phyloP scores from a whole-genome alignment of 805 yeast genomes.

The Candida yuanshanica region DNA sequence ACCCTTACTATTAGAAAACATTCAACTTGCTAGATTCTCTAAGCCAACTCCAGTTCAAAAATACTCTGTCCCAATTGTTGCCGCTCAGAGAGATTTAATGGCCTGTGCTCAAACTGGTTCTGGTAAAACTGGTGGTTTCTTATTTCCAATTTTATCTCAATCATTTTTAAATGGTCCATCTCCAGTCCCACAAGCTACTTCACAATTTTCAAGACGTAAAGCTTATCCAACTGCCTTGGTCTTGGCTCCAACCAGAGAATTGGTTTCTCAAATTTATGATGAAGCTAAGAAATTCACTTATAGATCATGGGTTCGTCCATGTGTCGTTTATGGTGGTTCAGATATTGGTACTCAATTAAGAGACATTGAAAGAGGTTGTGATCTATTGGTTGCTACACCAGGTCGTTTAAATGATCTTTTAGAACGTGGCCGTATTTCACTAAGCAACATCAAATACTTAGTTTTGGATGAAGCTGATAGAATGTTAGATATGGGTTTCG shows the following conservation, averaged over 20 bases:
- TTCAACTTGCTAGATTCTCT: slow-evolving; percentile 81
- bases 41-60: slow-evolving; percentile 97
- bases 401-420: slow-evolving; percentile 96
- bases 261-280: slow-evolving; percentile 93
- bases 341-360: slow-evolving; percentile 84
- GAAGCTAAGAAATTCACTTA: slow-evolving; percentile 94
- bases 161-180: slow-evolving; percentile 87
- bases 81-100: slow-evolving; percentile 87
- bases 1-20: slow-evolving; percentile 76
- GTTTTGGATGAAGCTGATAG: slow-evolving; percentile 99
- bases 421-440: slow-evolving; percentile 90
- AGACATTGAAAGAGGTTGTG: slow-evolving; percentile 90
- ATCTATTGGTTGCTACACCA: slow-evolving; percentile 95
- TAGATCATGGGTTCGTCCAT: slow-evolving; percentile 97
- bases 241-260: slow-evolving; percentile 98
- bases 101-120: slow-evolving; percentile 99
- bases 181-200: slow-evolving; percentile 38
- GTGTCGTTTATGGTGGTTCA: slow-evolving; percentile 98
- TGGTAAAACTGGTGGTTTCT: slow-evolving; percentile 99
- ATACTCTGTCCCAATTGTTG: slow-evolving; percentile 88
- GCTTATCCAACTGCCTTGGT: slow-evolving; percentile 93
- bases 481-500: slow-evolving; percentile 99
- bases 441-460: slow-evolving; percentile 84
- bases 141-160: slow-evolving; percentile 94
- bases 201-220: slow-evolving; percentile 59